Evolutionary conservation across 768 basidiomycete species (phyloP).

Genomic region (Serendipita indica): DNA sequence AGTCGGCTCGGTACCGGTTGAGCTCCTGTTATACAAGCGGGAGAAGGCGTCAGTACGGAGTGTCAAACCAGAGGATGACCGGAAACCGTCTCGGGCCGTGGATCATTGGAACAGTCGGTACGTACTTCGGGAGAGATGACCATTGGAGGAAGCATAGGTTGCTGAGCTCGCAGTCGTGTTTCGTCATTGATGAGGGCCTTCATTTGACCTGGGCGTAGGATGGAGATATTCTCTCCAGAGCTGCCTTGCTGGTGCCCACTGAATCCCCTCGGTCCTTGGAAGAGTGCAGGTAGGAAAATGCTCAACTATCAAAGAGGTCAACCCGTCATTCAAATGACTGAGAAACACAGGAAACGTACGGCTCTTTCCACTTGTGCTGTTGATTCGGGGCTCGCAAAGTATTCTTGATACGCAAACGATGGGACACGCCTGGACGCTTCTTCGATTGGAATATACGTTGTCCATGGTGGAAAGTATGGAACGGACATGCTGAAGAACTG

Average conservation of each 20-base stretch:
- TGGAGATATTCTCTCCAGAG: not conserved
- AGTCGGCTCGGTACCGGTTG: conserved; percentile 34
- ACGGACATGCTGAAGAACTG: conserved; percentile 38
- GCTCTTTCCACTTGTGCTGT: conserved; percentile 41
- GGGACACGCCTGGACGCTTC: conserved; percentile 38
- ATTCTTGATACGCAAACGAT: conserved; percentile 51
- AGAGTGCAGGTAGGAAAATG: conserved; percentile 6
- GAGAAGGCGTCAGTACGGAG: conserved; percentile 14
- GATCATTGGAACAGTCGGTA: too few species aligned
- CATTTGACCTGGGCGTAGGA: not conserved
- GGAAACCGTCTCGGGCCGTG: too few species aligned
- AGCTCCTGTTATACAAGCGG: conserved; percentile 47
- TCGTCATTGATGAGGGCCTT: not conserved
- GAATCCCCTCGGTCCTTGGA: not conserved
- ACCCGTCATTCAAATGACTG: not conserved
- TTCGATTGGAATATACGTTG: conserved; percentile 33
- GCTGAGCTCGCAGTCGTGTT: not conserved
- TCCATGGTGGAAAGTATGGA: conserved; percentile 48
- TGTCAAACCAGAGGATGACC: too few species aligned
- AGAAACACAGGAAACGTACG: conserved; percentile 23
- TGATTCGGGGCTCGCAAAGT: conserved; percentile 40
- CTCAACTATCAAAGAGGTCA: not conserved
- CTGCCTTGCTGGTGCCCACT: not conserved
- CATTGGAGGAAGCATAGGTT: not conserved
- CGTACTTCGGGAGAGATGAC: not conserved